A percentile compares a stretch with the other conserved stretches of the same genome.
These are phyloP conservation scores for Trichophyton mentagrophytes DNA, from an alignment of 2,329 filamentous ascomycete genomes.

Conservation along the genomic window DNA sequence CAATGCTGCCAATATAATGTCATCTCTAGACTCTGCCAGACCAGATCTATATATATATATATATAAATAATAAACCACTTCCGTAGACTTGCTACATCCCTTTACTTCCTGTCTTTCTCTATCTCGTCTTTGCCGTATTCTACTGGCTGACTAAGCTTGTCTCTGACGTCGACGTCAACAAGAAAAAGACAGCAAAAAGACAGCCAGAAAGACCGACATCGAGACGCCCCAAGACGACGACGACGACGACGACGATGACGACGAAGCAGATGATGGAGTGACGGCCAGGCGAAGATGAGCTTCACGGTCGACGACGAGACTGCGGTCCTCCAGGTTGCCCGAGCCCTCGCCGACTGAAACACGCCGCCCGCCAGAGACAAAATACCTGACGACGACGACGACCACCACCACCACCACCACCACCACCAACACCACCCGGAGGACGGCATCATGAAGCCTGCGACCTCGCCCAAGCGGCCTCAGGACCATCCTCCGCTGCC, in stretches of 20 bases:
- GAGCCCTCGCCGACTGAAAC: not conserved
- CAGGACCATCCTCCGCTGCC: slow-evolving; percentile 14
- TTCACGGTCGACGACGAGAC: not conserved
- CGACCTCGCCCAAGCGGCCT: slow-evolving; percentile 9
- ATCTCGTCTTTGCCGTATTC: too few relatives aligned
- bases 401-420: too few relatives aligned
- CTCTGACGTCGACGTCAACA: too few relatives aligned
- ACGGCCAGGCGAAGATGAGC: not conserved
- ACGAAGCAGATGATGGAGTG: not conserved
- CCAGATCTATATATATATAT: too few relatives aligned
- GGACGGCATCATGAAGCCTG: slow-evolving; percentile 3
- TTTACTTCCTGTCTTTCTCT: too few relatives aligned
- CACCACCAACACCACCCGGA: not conserved
- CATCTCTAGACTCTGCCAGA: too few relatives aligned
- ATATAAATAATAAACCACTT: too few relatives aligned
- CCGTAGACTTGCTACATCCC: too few relatives aligned
- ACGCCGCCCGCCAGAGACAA: not conserved
- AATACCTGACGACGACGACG: too few relatives aligned
- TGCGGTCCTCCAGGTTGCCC: not conserved
- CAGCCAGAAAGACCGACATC: not conserved
- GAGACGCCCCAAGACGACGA: not conserved
- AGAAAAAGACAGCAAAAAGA: not conserved
- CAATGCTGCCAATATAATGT: too few relatives aligned
- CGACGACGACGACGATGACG: not conserved
- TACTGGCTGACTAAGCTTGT: too few relatives aligned